phyloP scores from a whole-genome alignment of 768 basidiomycete genomes.

The Tricholoma matsutake region DNA sequence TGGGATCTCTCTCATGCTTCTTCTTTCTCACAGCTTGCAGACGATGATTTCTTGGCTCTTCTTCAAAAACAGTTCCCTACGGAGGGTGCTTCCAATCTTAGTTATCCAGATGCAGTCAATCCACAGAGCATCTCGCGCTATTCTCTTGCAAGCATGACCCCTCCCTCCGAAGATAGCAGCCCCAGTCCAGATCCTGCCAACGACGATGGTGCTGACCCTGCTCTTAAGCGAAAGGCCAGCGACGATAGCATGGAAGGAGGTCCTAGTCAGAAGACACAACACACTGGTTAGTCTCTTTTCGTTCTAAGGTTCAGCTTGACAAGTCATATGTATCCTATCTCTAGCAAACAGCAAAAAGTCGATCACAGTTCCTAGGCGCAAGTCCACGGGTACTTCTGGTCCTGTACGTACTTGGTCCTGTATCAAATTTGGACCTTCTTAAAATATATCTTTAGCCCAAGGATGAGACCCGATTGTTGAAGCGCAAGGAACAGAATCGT shows the following conservation, averaged over 20 bases:
- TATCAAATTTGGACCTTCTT: not conserved
- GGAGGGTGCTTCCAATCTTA: slow-evolving; percentile 6
- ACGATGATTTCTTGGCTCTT: slow-evolving; percentile 75
- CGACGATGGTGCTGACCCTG: slow-evolving; percentile 43
- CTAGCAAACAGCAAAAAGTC: slow-evolving; percentile 22
- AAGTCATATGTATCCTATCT: not conserved
- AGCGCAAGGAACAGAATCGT: slow-evolving; percentile 96
- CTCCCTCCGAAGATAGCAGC: slow-evolving; percentile 74
- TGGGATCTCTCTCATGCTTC: slow-evolving; percentile 67
- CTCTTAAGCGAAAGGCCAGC: slow-evolving; percentile 77
- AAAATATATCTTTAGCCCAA: slow-evolving; percentile 32
- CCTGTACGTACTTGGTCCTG: slow-evolving; percentile 21
- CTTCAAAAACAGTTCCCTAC: slow-evolving; percentile 72
- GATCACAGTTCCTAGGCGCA: slow-evolving; percentile 27
- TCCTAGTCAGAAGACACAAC: slow-evolving; percentile 64
- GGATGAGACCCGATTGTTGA: slow-evolving; percentile 74
- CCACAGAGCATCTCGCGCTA: slow-evolving; percentile 55
- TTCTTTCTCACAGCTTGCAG: slow-evolving; percentile 61
- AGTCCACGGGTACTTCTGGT: slow-evolving; percentile 29
- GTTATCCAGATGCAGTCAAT: slow-evolving; percentile 46
- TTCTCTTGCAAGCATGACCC: slow-evolving; percentile 50
- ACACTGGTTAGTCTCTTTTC: slow-evolving; percentile 47
- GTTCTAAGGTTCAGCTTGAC: not conserved
- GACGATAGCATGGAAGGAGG: slow-evolving; percentile 60
- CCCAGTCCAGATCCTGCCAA: slow-evolving; percentile 55